phyloP scores from a whole-genome alignment of 768 basidiomycete genomes.

The Hemileccinum impolitum region DNA sequence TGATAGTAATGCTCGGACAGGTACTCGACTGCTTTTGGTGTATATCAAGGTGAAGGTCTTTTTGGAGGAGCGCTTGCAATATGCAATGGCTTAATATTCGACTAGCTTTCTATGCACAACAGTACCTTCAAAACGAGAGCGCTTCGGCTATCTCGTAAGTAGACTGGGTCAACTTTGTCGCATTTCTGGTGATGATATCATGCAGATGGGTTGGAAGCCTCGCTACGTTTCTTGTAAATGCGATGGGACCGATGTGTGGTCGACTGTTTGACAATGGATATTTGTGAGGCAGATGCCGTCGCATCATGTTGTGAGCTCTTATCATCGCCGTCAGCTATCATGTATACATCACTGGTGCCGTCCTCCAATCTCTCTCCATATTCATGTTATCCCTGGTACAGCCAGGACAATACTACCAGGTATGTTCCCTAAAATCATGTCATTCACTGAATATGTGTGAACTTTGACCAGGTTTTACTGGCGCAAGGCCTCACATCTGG shows the following conservation, averaged over 20 bases:
- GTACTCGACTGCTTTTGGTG: constrained; percentile 23
- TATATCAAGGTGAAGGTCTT: constrained; percentile 22
- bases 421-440: background rate
- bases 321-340: constrained; percentile 5
- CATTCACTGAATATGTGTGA: background rate
- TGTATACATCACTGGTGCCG: constrained; percentile 22
- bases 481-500: constrained; percentile 44
- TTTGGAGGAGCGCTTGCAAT: background rate
- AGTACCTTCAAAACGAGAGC: constrained; percentile 19
- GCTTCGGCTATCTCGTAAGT: constrained; percentile 25
- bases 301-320: background rate
- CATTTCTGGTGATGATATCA: background rate
- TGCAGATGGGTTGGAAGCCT: constrained; percentile 28
- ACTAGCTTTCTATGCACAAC: constrained; percentile 21
- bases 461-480: constrained; percentile 35
- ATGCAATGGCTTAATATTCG: background rate
- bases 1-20: background rate
- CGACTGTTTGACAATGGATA: constrained; percentile 25
- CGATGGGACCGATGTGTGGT: constrained; percentile 20
- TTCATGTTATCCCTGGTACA: constrained; percentile 38
- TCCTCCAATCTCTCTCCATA: constrained; percentile 27
- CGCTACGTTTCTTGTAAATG: constrained; percentile 12
- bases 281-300: constrained; percentile 16
- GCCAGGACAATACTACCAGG: constrained; percentile 21
- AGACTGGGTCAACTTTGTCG: too few relatives aligned